Evolutionary conservation across 352 stramenopile genomes (phyloP).

Genomic region (Halophytophthora polymorphica): DNA sequence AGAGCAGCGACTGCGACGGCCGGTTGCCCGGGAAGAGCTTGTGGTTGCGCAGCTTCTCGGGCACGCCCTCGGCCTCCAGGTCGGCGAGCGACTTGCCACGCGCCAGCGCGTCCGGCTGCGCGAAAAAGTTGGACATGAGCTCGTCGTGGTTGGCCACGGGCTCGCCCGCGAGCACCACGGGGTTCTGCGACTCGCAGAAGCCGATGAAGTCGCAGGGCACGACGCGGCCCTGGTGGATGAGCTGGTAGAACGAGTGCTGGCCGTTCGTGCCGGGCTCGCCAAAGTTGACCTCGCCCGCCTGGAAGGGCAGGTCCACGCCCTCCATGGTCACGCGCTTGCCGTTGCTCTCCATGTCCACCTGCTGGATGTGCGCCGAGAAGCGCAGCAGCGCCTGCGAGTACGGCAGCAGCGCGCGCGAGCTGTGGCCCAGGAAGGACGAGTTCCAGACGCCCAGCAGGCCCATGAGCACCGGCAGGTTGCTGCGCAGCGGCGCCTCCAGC

Average conservation of each 20-base stretch:
- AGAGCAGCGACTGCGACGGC: slow-evolving; percentile 95
- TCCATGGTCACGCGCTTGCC: slow-evolving; percentile 96
- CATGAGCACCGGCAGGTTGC: slow-evolving; percentile 97
- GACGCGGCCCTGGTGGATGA: slow-evolving; percentile 97
- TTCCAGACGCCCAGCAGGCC: slow-evolving; percentile 98
- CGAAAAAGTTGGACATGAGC: slow-evolving; percentile 99
- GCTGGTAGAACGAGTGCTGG: slow-evolving; percentile 99
- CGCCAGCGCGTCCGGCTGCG: slow-evolving; percentile 97
- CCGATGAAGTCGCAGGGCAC: slow-evolving; percentile 99
- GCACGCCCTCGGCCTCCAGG: slow-evolving; percentile 91
- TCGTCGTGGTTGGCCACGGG: slow-evolving; percentile 98
- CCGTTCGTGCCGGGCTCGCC: slow-evolving; percentile 97
- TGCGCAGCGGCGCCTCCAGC: slow-evolving; percentile 87
- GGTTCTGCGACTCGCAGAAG: slow-evolving; percentile 95
- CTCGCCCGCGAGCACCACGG: slow-evolving; percentile 70
- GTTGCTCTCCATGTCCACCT: slow-evolving; percentile 99
- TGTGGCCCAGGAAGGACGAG: slow-evolving; percentile 96
- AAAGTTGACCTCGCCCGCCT: slow-evolving; percentile 96
- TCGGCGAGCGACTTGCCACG: slow-evolving; percentile 95
- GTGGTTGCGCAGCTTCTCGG: slow-evolving; percentile 91
- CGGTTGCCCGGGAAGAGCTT: slow-evolving; percentile 98
- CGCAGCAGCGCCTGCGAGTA: slow-evolving; percentile 93
- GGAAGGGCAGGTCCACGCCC: slow-evolving; percentile 91
- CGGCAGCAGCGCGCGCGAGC: slow-evolving; percentile 88
- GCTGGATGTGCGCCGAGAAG: slow-evolving; percentile 97